Evolutionary conservation across 768 basidiomycete species (phyloP), one percentile per base, ranked within the genome.

Genomic region (Trametes coccinea): DNA sequence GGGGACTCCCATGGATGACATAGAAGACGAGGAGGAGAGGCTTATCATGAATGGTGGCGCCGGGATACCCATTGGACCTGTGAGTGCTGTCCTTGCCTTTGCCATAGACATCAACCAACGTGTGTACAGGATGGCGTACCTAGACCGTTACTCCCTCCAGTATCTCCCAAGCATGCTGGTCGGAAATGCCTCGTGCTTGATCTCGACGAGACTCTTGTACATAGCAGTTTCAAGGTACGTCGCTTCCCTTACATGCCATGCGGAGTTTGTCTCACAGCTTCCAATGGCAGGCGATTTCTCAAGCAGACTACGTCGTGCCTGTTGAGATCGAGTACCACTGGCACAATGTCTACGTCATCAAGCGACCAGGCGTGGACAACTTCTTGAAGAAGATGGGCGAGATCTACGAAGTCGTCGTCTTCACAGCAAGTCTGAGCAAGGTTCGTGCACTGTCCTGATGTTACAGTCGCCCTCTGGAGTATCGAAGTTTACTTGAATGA

Each of bases 291-390:
- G 92, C 95, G 56, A 93, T 98, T 61, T 82, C 82, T 65, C 91
- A 94, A 70, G 95, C 96, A 33, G 97, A 99, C 78, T 99, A 94
- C 75, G 93, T 98, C 64, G 96, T 99, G 3, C 97, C 97, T 4
- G 97, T 99, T 29, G 97, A 98, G 76, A 99, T 99, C 64, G 97
- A 99, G 72, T 95, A 92, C 66, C 92, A 97, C 71, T 92, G 90
- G 84, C 97, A 99, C 74, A 98, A 99, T 71, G 95, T 98, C 66
- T 98, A 98, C 76, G 97, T 98, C 51, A 92, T 98, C 76, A 98
- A 98, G 76, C 89, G 97, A 53, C 97, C 97, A 8, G 97, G 97
- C 14, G 97, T 99, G 14, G 97, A 99, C 73, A 89, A 88, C 71
- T 99, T 98, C 76, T 78, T 99, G 72, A 92, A 92, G 79, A 90